These are phyloP conservation scores for Diaporthe longicolla DNA, from an alignment of 2,329 filamentous ascomycete species.

Conservation along the genomic window DNA sequence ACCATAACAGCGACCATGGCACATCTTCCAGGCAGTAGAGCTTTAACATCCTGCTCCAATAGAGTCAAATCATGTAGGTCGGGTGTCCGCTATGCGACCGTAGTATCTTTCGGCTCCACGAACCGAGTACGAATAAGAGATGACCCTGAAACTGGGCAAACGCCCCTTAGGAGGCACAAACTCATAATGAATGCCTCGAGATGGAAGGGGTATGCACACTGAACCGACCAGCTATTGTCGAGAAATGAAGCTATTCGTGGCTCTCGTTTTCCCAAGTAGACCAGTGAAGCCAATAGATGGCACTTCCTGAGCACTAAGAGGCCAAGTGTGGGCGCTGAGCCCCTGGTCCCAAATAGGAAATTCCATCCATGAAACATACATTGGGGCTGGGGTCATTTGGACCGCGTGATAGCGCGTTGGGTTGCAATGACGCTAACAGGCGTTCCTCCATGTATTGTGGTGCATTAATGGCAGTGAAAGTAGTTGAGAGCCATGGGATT, in stretches of 20 bases:
- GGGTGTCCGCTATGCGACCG: no score
- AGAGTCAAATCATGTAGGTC: no score
- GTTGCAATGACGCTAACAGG: slow-evolving; percentile 26
- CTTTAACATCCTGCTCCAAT: no score
- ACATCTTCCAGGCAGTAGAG: no score
- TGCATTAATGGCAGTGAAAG: neutral
- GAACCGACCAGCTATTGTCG: neutral
- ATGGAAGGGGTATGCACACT: no score
- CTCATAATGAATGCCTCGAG: no score
- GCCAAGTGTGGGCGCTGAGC: neutral
- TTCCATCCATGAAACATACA: slow-evolving; percentile 22
- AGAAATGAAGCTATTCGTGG: neutral
- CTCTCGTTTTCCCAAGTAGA: neutral
- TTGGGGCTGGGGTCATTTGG: slow-evolving; percentile 10
- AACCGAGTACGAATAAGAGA: slow-evolving; percentile 19
- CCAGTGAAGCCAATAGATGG: no score
- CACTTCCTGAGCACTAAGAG: neutral
- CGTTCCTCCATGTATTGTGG: neutral
- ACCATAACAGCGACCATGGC: no score
- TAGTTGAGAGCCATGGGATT: neutral
- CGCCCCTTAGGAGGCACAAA: no score
- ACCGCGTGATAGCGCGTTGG: neutral
- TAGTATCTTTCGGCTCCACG: no score
- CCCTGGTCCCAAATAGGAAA: slow-evolving; percentile 11
- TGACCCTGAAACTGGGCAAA: no score